Evolutionary conservation across 768 basidiomycete species (phyloP), one percentile per base, ranked within the genome.

Genomic region (Ramaria sp.): DNA sequence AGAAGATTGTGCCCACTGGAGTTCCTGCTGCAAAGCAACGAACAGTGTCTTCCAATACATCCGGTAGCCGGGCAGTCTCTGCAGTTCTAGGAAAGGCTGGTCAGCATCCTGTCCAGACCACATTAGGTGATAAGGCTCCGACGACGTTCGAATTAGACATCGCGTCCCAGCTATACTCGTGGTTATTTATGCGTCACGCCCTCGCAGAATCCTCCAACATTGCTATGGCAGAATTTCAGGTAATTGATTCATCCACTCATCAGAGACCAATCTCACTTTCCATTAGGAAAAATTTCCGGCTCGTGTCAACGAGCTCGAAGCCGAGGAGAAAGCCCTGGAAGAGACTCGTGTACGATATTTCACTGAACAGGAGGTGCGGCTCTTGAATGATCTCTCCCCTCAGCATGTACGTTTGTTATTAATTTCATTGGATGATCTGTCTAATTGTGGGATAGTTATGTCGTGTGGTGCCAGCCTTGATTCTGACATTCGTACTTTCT

Each of bases 161-260:
- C 5, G 76, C 75, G 1, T 76, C 78, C 12, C 77, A 79, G 55
- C 63, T 71, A 16, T 78, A 79, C 57, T 74, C 81, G 57, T 83
- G 81, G 81, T 55, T 74, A 27, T 77, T 76, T 59, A 82, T 84
- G 80, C 71, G 71, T 4, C 74, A 77, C 10, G 76, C 75, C 1
- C 65, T 82, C 30, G 76, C 80, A 15, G 74, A 74, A 2, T 75
- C 72, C 53, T 75, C 79, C 60, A 58, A 71, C 18, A 57, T 64
- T 15, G 67, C 75, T 12, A 69, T 75, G 61, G 59, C 66, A 44
- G 53, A 65, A 16, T 72, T 72, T 4, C 65, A 64, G 52, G 73
- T 66, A 58, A 9, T 68, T 47, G 32, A 38, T 37, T 56, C 7
- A 18, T 30, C 56, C 10, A 20, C 13, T 52, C 50, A 18, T 32